These are phyloP conservation scores for Cordia subcordata DNA, from an alignment of 257 asterid species.

Conservation along the genomic window DNA sequence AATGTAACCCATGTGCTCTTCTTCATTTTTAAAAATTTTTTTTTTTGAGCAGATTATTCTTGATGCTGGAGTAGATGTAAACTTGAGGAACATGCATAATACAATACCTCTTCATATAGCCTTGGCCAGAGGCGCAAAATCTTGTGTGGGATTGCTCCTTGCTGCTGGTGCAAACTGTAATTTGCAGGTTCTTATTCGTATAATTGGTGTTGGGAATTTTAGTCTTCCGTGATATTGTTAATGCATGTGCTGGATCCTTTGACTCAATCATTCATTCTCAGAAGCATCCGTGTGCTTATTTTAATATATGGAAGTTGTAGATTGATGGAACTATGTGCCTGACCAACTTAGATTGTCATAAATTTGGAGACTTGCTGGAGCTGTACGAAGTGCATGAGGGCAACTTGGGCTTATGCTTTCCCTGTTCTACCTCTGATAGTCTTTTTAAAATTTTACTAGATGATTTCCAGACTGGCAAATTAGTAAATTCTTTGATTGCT, in stretches of 20 bases:
- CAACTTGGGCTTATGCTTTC: too few species aligned
- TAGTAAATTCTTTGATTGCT: too few species aligned
- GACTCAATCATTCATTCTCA: background rate
- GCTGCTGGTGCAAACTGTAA: conserved; percentile 96
- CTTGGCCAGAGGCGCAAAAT: conserved; percentile 95
- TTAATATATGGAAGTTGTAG: too few species aligned
- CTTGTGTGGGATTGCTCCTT: conserved; percentile 87
- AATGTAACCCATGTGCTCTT: conserved; percentile 1
- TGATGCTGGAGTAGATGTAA: conserved; percentile 94
- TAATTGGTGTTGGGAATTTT: background rate
- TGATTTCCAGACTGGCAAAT: too few species aligned
- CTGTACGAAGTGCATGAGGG: too few species aligned
- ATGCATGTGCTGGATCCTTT: background rate
- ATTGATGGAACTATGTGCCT: too few species aligned
- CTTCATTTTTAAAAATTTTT: conserved; percentile 9
- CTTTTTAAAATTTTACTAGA: too few species aligned
- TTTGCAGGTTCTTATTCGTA: conserved; percentile 54
- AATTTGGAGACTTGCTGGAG: too few species aligned
- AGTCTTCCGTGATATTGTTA: background rate
- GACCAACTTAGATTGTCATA: too few species aligned
- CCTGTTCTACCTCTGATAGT: too few species aligned
- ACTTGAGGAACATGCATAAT: conserved; percentile 79
- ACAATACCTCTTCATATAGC: conserved; percentile 97
- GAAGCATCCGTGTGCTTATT: background rate
- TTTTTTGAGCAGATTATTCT: conserved; percentile 60